These are phyloP conservation scores for Diaporthe ampelina DNA, from an alignment of 2,329 filamentous ascomycete species.

Conservation along the genomic window DNA sequence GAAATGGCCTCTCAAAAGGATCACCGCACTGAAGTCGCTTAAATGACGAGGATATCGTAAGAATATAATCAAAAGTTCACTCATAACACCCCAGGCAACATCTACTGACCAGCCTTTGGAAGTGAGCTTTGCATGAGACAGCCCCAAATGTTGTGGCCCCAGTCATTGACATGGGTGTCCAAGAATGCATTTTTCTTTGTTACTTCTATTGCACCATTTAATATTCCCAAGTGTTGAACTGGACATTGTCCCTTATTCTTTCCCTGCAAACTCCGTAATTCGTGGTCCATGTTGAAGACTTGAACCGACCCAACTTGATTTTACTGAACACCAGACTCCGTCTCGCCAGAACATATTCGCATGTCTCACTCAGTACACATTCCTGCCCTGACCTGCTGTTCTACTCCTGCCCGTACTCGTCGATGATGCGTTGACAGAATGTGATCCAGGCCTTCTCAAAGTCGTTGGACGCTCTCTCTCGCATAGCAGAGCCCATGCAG, in stretches of 20 bases:
- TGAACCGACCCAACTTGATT: neutral
- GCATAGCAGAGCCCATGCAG: conserved; percentile 56
- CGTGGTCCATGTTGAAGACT: neutral
- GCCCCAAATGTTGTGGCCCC: too few species aligned
- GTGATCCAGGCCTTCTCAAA: neutral
- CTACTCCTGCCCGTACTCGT: neutral
- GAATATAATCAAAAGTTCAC: neutral
- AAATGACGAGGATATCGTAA: too few species aligned
- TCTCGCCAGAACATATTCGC: too few species aligned
- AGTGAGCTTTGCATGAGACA: neutral
- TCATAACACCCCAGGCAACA: too few species aligned
- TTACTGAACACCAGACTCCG: neutral
- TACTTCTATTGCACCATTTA: neutral
- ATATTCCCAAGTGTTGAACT: conserved; percentile 6
- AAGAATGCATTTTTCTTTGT: neutral
- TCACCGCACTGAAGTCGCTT: neutral
- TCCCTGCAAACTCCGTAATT: too few species aligned
- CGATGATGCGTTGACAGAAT: conserved; percentile 4
- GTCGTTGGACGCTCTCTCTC: neutral
- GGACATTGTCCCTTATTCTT: neutral
- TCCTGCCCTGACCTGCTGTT: neutral
- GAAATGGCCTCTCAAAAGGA: neutral
- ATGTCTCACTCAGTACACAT: neutral
- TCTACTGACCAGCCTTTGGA: neutral
- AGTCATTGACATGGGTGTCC: neutral